Evolutionary conservation across 2,329 filamentous ascomycete genomes (phyloP).

Genomic region (Apiospora hydei): DNA sequence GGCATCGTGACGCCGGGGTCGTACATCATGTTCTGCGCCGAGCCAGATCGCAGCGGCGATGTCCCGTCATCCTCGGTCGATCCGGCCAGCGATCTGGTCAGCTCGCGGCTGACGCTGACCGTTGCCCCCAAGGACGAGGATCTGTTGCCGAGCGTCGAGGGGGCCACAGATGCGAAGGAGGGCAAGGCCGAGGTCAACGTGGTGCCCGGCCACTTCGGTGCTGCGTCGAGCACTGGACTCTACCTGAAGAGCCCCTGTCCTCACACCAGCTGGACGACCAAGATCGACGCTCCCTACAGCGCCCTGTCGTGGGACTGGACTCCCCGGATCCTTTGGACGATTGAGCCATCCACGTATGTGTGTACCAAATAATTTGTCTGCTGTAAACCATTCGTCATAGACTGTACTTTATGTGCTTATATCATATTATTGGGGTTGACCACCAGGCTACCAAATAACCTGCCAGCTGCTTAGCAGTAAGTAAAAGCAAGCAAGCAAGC

Average conservation of each 20-base stretch:
- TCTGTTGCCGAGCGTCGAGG: constrained; percentile 21
- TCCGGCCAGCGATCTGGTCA: constrained; percentile 22
- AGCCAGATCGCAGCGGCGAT: constrained; percentile 35
- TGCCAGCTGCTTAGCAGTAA: neutral
- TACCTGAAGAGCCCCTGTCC: constrained; percentile 47
- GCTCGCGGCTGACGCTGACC: constrained; percentile 33
- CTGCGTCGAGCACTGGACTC: constrained; percentile 66
- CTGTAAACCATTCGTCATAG: neutral
- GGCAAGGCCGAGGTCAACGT: constrained; percentile 37
- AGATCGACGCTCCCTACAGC: constrained; percentile 38
- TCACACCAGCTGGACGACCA: constrained; percentile 35
- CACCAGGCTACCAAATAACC: neutral
- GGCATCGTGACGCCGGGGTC: constrained; percentile 70
- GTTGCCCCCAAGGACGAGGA: constrained; percentile 34
- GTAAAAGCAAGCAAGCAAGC: neutral
- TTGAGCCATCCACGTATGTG: neutral
- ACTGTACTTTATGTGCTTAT: neutral
- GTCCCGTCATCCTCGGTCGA: constrained; percentile 6
- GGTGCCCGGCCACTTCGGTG: constrained; percentile 62
- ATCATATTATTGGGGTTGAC: neutral
- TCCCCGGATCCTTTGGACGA: neutral
- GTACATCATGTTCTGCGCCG: constrained; percentile 70
- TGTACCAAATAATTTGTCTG: neutral
- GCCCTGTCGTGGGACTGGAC: neutral
- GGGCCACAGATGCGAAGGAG: neutral